Evolutionary conservation across 176 grass and related monocot genomes (phyloP).

Genomic region (Cymbopogon citratus): DNA sequence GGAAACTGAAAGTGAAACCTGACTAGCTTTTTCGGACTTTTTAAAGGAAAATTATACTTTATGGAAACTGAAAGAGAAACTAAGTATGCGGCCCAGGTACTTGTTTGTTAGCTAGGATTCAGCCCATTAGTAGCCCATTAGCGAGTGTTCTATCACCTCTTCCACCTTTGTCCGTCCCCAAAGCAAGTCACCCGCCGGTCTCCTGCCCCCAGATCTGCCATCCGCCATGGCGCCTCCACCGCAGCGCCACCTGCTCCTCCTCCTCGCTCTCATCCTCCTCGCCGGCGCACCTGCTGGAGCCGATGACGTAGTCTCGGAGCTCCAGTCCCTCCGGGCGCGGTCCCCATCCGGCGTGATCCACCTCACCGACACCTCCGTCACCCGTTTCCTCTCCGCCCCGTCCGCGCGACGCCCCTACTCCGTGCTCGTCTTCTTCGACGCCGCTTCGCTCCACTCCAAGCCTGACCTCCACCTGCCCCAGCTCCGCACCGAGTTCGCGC

Average conservation of each 20-base stretch:
- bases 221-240: slow-evolving; percentile 36
- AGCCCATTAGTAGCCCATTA: neutral
- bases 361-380: slow-evolving; percentile 63
- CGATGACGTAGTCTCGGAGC: slow-evolving; percentile 64
- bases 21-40: too few species aligned
- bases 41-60: too few species aligned
- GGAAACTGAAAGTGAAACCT: too few species aligned
- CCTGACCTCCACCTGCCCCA: slow-evolving; percentile 79
- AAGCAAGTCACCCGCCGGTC: slow-evolving; percentile 3
- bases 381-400: slow-evolving; percentile 67
- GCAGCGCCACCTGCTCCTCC: slow-evolving; percentile 15
- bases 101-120: neutral
- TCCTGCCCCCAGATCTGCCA: slow-evolving; percentile 17
- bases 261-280: slow-evolving; percentile 20
- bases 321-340: slow-evolving; percentile 64
- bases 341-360: slow-evolving; percentile 80
- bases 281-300: neutral
- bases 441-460: slow-evolving; percentile 78
- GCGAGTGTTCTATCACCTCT: neutral
- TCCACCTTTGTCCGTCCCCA: neutral
- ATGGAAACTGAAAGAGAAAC: too few species aligned
- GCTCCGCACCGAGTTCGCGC: slow-evolving; percentile 72
- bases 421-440: slow-evolving; percentile 90
- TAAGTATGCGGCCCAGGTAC: neutral
- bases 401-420: slow-evolving; percentile 58